Percentiles rank a stretch among this genome's conserved stretches.
Evolutionary conservation across 2,329 filamentous ascomycete genomes (phyloP).

Genomic region (Diaporthe sp.): DNA sequence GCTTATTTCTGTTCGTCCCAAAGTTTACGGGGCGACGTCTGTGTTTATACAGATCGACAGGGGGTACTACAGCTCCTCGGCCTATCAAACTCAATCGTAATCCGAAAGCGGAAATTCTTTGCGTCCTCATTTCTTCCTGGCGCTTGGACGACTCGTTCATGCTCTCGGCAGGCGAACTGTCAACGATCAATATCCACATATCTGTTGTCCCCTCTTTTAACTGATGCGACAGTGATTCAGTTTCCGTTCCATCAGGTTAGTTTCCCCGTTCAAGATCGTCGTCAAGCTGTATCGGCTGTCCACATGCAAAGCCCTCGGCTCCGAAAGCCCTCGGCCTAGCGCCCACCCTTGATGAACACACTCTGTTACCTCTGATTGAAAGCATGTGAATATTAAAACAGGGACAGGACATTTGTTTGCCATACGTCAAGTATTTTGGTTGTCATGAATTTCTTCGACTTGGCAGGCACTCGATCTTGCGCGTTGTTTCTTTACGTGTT

Average conservation of each 20-base stretch:
- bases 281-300: background rate
- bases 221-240: background rate
- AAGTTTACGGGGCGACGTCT: background rate
- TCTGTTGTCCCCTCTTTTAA: background rate
- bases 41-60: background rate
- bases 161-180: too few relatives aligned
- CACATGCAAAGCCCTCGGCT: conserved; percentile 2
- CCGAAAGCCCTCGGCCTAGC: background rate
- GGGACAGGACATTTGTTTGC: background rate
- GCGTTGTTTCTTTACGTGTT: background rate
- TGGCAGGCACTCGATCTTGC: background rate
- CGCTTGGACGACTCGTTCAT: background rate
- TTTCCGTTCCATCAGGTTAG: background rate
- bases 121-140: background rate
- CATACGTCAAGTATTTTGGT: background rate
- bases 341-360: too few relatives aligned
- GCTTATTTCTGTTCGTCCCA: conserved; percentile 10
- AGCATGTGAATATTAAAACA: background rate
- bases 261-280: too few relatives aligned
- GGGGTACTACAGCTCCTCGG: background rate
- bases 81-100: background rate
- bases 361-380: background rate
- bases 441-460: background rate
- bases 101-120: background rate
- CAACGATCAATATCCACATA: background rate